phyloP scores from a whole-genome alignment of 148 eudicot species.

The Rhododendron ferrugineum region DNA sequence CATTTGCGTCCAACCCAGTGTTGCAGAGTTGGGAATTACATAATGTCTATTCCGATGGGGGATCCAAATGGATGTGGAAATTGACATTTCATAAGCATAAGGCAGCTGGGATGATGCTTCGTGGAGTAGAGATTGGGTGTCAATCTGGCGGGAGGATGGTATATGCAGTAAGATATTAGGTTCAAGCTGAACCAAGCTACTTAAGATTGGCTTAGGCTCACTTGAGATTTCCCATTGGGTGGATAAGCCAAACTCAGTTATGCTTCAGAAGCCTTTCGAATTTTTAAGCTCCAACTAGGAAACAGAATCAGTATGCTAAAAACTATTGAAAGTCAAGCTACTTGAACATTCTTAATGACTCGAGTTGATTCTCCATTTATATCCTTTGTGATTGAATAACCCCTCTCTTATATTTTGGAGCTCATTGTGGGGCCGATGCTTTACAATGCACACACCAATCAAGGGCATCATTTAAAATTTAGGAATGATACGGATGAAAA shows the following conservation, averaged over 20 bases:
- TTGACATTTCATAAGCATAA: not conserved
- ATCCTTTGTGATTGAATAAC: not conserved
- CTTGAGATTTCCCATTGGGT: not conserved
- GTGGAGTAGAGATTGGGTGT: not conserved
- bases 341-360: not conserved
- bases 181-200: conserved; percentile 9
- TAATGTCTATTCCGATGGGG: not conserved
- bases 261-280: not conserved
- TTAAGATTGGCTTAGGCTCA: not conserved
- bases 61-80: not conserved
- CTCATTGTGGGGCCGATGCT: not conserved
- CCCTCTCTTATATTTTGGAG: not conserved
- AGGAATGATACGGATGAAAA: not conserved
- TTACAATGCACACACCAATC: not conserved
- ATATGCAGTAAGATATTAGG: not conserved
- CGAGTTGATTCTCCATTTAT: not conserved
- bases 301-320: not conserved
- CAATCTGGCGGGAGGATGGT: not conserved
- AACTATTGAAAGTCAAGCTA: not conserved
- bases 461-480: not conserved
- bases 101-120: not conserved
- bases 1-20: not conserved
- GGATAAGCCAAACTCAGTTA: not conserved
- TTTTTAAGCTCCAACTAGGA: not conserved
- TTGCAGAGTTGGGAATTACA: not conserved